phyloP scores from a whole-genome alignment of 306 rosid genomes.

The Mimosa pudica region DNA sequence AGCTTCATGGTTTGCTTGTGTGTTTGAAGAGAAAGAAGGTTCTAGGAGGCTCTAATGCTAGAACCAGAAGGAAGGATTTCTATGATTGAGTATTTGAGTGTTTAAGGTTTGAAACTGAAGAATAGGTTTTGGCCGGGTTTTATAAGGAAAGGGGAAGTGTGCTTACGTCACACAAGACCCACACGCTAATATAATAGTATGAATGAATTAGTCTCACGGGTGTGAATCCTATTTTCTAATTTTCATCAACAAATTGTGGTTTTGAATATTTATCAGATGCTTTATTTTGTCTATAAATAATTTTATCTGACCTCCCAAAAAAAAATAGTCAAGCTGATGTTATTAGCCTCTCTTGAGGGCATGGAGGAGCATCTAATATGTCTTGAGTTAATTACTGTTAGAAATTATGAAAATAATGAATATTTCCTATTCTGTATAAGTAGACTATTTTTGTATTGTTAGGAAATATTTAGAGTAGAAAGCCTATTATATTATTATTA shows the following conservation, averaged over 20 bases:
- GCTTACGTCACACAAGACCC: conserved; percentile 38
- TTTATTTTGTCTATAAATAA: too few relatives aligned
- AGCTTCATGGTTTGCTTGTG: conserved; percentile 32
- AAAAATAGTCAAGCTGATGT: too few relatives aligned
- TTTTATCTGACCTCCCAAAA: too few relatives aligned
- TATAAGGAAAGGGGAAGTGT: conserved; percentile 37
- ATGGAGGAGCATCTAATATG: too few relatives aligned
- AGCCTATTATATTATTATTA: too few relatives aligned
- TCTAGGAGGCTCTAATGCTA: conserved; percentile 1
- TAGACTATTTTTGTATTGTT: too few relatives aligned
- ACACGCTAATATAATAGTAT: not conserved
- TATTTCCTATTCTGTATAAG: too few relatives aligned
- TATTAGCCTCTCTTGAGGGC: too few relatives aligned
- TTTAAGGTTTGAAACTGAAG: conserved; percentile 40
- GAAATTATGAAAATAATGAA: too few relatives aligned
- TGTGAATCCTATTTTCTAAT: not conserved
- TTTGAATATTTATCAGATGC: too few relatives aligned
- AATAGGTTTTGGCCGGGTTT: conserved; percentile 14
- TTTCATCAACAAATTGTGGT: not conserved
- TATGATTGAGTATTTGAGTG: not conserved
- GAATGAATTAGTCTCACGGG: not conserved
- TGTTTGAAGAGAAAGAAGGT: not conserved
- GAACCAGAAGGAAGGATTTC: not conserved
- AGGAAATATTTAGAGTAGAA: too few relatives aligned
- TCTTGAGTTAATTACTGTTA: too few relatives aligned